These are phyloP conservation scores for Fraxinus sp. DNA, from an alignment of 305 asterid genomes.

Conservation along the genomic window DNA sequence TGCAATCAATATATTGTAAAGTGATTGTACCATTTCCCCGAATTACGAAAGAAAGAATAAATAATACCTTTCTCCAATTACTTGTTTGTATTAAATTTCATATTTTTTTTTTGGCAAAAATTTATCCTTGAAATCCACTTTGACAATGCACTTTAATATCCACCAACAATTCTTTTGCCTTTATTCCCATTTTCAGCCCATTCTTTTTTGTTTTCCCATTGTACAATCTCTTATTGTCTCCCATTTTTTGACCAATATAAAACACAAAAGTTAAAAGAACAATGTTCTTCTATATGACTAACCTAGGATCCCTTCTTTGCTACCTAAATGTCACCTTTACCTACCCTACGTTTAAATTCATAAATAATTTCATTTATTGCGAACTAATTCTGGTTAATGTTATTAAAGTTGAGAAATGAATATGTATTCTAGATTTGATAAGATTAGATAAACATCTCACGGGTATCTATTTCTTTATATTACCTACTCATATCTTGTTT, in stretches of 20 bases:
- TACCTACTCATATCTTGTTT: not conserved
- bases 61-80: too few relatives aligned
- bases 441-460: not conserved
- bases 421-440: not conserved
- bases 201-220: conserved; percentile 10
- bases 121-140: not conserved
- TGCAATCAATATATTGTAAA: not conserved
- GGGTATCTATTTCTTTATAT: not conserved
- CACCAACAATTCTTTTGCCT: conserved; percentile 32
- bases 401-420: not conserved
- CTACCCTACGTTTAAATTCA: not conserved
- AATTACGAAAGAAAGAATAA: too few relatives aligned
- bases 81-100: not conserved
- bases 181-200: conserved; percentile 30
- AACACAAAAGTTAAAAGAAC: conserved; percentile 23
- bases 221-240: conserved; percentile 46
- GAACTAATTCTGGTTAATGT: not conserved
- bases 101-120: not conserved
- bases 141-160: conserved; percentile 18
- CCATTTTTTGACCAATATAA: conserved; percentile 50
- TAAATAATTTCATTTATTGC: not conserved
- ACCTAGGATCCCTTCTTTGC: conserved; percentile 42
- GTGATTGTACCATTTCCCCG: not conserved
- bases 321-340: conserved; percentile 4
- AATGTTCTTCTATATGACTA: conserved; percentile 23